Conservation (phyloP, 257 asterid species). For the Verbena officinalis region DNA sequence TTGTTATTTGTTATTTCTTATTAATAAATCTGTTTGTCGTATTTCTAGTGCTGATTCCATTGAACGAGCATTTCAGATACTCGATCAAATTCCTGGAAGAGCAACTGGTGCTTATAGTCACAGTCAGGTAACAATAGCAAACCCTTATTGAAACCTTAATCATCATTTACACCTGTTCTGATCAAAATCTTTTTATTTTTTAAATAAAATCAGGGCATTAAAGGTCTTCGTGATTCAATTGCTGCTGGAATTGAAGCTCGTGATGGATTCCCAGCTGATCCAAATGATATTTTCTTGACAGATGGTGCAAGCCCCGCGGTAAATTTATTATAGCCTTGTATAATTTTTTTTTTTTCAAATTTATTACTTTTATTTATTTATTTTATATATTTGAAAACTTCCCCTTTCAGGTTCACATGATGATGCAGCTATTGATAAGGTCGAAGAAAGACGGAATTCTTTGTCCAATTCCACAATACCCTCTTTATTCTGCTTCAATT, state of each 20-base stretch:
- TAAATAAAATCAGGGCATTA: conserved; percentile 70
- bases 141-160: conserved; percentile 12
- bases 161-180: not conserved
- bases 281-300: conserved; percentile 92
- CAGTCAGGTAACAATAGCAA: conserved; percentile 70
- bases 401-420: conserved; percentile 87
- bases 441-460: conserved; percentile 87
- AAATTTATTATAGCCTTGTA: conserved; percentile 13
- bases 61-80: conserved; percentile 88
- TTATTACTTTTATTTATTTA: no score
- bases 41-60: conserved; percentile 85
- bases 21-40: conserved; percentile 17
- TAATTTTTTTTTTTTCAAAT: not conserved
- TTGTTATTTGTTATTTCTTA: not conserved
- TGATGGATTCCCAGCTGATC: conserved; percentile 93
- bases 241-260: conserved; percentile 98
- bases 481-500: conserved; percentile 70
- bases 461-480: conserved; percentile 99
- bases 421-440: conserved; percentile 92
- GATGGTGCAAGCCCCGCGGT: conserved; percentile 99
- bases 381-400: not conserved
- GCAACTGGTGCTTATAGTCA: conserved; percentile 99
- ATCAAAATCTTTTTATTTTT: conserved; percentile 2
- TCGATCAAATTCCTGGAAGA: conserved; percentile 96
- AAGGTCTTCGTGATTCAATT: conserved; percentile 93